phyloP scores from a whole-genome alignment of 2,329 filamentous ascomycete species.

The Metarhizium guizhouense region DNA sequence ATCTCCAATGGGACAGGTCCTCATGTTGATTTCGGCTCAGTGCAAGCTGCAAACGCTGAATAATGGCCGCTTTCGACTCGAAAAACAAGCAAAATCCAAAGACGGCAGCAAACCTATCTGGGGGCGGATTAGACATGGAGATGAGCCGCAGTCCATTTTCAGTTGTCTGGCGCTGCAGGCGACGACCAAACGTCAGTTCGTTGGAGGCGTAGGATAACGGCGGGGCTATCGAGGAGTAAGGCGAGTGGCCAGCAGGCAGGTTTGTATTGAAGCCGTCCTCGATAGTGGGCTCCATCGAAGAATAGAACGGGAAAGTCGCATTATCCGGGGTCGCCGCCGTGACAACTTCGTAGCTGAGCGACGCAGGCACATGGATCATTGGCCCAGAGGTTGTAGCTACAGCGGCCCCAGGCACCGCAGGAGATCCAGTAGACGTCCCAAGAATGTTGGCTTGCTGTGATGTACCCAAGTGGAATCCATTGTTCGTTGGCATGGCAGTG shows the following conservation, averaged over 20 bases:
- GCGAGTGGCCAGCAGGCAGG: constrained; percentile 13
- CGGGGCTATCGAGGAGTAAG: constrained; percentile 28
- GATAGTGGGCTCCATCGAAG: constrained; percentile 13
- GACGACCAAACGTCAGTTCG: constrained; percentile 61
- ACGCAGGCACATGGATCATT: constrained; percentile 7
- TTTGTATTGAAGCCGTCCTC: constrained; percentile 8
- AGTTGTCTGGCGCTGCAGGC: constrained; percentile 56
- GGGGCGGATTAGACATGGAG: constrained; percentile 36
- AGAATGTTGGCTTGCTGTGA: background rate
- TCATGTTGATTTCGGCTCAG: constrained; percentile 25
- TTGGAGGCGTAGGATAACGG: constrained; percentile 50
- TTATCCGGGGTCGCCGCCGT: constrained; percentile 43
- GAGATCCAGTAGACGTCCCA: background rate
- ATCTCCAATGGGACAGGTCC: constrained; percentile 47
- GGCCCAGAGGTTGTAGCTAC: background rate
- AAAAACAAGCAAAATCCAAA: constrained; percentile 65
- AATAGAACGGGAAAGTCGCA: constrained; percentile 40
- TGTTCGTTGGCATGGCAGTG: background rate
- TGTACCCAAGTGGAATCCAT: background rate
- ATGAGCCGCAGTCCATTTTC: constrained; percentile 56
- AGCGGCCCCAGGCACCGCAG: background rate
- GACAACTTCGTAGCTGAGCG: constrained; percentile 36
- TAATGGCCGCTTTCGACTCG: constrained; percentile 39
- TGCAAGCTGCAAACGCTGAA: constrained; percentile 26
- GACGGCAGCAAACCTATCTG: constrained; percentile 40